These are phyloP conservation scores for Curvularia sp. DNA, from an alignment of 2,329 filamentous ascomycete species.

Conservation along the genomic window DNA sequence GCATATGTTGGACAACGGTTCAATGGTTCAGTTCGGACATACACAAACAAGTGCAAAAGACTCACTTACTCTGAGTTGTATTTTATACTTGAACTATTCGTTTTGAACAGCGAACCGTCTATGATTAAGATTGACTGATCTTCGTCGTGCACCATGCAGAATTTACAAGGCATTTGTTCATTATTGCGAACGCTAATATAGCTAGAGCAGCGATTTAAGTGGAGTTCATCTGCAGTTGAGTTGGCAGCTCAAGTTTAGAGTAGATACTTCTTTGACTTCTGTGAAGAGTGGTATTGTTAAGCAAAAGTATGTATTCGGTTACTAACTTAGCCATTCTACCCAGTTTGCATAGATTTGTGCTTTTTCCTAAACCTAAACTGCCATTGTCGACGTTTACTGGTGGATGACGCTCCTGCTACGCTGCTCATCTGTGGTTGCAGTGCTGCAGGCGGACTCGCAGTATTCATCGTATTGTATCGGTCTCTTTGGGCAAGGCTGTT, in stretches of 20 bases:
- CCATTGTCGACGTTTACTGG: not conserved
- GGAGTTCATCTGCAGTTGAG: not conserved
- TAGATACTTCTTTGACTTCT: too few species aligned
- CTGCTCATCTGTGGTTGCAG: not conserved
- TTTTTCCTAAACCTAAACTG: not conserved
- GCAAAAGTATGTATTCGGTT: not conserved
- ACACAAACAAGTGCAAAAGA: too few species aligned
- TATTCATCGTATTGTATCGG: not conserved
- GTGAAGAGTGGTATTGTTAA: not conserved
- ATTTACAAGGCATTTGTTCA: too few species aligned
- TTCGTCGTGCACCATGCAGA: too few species aligned
- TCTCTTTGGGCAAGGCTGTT: not conserved
- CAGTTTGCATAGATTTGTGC: not conserved
- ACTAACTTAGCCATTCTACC: not conserved
- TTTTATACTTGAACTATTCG: too few species aligned
- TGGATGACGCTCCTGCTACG: not conserved
- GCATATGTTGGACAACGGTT: too few species aligned
- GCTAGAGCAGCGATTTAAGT: too few species aligned
- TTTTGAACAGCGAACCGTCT: too few species aligned
- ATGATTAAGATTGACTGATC: too few species aligned
- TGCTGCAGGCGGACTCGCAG: not conserved
- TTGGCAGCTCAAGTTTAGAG: not conserved
- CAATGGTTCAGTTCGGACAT: too few species aligned
- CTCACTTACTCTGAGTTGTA: too few species aligned
- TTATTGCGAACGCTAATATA: too few species aligned